Conservation (phyloP, 139 green algal species). For the Closterium sp. region DNA sequence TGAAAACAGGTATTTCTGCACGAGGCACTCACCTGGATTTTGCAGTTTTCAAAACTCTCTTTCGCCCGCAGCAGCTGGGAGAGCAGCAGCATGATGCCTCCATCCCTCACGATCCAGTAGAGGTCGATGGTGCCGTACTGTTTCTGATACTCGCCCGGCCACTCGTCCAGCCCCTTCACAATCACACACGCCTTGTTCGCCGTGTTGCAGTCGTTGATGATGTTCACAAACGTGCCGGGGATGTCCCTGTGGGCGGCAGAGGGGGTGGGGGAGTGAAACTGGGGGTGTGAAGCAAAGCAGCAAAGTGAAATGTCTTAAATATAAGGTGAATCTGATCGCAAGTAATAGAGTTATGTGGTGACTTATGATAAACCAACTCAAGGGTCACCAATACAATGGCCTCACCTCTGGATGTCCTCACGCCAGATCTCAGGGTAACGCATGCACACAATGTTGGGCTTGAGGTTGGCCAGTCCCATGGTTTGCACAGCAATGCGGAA, state of each 20-base stretch:
- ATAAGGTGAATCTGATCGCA: no score
- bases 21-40: conserved; percentile 15
- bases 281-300: no score
- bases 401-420: conserved; percentile 18
- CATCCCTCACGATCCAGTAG: conserved; percentile 55
- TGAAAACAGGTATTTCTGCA: not conserved
- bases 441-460: conserved; percentile 57
- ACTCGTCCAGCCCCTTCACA: conserved; percentile 52
- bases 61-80: conserved; percentile 36
- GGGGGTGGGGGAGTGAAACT: not conserved
- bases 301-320: no score
- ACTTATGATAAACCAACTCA: no score
- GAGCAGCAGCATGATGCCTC: conserved; percentile 54
- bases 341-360: no score
- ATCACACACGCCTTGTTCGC: conserved; percentile 55
- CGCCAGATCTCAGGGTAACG: conserved; percentile 51
- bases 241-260: conserved; percentile 21
- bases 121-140: conserved; percentile 53
- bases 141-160: conserved; percentile 42
- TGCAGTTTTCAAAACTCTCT: conserved; percentile 38
- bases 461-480: conserved; percentile 49
- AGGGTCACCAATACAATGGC: no score
- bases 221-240: conserved; percentile 43
- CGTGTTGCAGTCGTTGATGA: conserved; percentile 50
- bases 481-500: conserved; percentile 48